Base-by-base conservation (phyloP, 306 rosid species). In the Albizia julibrissin region DNA sequence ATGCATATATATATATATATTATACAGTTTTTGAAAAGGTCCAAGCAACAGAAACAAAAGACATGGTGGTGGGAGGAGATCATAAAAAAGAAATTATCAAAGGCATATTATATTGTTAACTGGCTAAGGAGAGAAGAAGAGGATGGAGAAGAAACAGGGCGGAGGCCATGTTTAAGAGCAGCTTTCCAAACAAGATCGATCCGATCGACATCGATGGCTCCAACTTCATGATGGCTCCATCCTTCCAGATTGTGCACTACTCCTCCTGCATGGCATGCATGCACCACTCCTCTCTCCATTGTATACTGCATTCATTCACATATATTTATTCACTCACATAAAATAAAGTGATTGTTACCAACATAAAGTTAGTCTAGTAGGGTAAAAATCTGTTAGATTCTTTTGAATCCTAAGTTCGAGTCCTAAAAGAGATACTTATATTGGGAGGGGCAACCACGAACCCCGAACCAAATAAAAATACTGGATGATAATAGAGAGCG, bases 221-320 rank as follows among this genome's bases (percentile, higher is more conserved):
- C 98, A 46, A 96, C 99, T 87, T 96, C 99, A 15, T 94, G 97
- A 85, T 96, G 98, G 50, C 80, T 82, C 98, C 98, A 96, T 19
- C 98, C 97, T 89, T 94, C 97, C 9, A 96, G 87, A 15, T 81
- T 64, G 80, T 96, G 99, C 59, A 96, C 95, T 75, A 96, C 98
- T 11, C 99, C 99, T 12, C 99, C 99, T 4, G 98, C 99, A 85
- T 96, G 99, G 76, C 99, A 96, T 10, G 99, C 99, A 49, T 96
- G 98, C 18, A 96, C 99, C 0, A 96, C 97, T 79, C 99, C 99
- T 47, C 99, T 90, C 1, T 82, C 96, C 99, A 96, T 96, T 8
- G 98, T 90, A 85, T 96, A 93, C 99, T 96, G 91, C 66, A 79
- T 37, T 37, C 5, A 37, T 29, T 4, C 40, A 61, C 3, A 58